Evolutionary conservation across 805 yeast species (phyloP).

Genomic region (Candida alai): DNA sequence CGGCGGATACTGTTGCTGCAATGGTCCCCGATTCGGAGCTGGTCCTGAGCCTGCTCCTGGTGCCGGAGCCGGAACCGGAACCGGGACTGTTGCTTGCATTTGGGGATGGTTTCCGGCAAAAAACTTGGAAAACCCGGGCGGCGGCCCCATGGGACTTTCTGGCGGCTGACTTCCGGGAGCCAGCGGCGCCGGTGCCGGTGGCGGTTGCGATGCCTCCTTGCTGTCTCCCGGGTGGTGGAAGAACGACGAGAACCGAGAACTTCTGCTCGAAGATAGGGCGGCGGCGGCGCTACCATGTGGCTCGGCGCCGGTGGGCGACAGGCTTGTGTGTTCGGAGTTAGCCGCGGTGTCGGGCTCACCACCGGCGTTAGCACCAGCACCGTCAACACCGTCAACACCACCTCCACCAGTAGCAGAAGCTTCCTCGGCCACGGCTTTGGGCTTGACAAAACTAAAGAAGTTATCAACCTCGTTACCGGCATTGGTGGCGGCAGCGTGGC

Average conservation of each 20-base stretch:
- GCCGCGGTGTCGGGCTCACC: no score
- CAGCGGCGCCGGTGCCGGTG: neutral
- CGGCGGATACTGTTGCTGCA: constrained; percentile 11
- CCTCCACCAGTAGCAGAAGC: no score
- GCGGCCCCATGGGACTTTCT: no score
- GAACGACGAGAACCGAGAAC: constrained; percentile 37
- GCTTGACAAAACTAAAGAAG: constrained; percentile 39
- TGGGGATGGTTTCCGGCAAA: constrained; percentile 2
- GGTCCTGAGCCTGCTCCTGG: constrained; percentile 13
- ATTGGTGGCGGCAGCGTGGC: constrained; percentile 22
- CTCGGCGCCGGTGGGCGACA: neutral
- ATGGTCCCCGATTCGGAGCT: constrained; percentile 10
- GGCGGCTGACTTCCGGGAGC: neutral
- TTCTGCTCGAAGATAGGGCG: constrained; percentile 17
- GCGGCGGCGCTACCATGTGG: neutral
- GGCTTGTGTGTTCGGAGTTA: constrained; percentile 5
- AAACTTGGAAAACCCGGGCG: constrained; percentile 11
- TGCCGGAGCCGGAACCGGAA: constrained; percentile 8
- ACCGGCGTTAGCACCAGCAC: no score
- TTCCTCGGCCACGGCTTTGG: constrained; percentile 17
- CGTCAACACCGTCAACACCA: no score
- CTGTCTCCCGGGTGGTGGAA: constrained; percentile 15
- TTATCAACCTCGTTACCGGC: constrained; percentile 41
- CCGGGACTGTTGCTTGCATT: constrained; percentile 3
- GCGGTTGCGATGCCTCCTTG: constrained; percentile 1